phyloP scores from a whole-genome alignment of 2,329 filamentous ascomycete genomes.

The Pochonia chlamydosporia region DNA sequence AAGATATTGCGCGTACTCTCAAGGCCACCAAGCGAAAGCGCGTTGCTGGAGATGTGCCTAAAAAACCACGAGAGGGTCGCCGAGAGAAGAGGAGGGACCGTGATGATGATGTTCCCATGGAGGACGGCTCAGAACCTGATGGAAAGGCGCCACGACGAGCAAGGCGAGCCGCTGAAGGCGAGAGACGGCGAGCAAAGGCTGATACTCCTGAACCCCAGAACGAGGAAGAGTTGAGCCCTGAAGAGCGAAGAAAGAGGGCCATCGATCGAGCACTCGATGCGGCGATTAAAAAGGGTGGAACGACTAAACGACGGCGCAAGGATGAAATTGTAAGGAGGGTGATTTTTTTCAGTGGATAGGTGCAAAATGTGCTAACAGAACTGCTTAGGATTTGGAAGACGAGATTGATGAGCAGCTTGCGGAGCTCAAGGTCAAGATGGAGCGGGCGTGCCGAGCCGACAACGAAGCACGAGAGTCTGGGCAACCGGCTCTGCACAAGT shows the following conservation, averaged over 20 bases:
- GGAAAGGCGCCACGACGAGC: slow-evolving; percentile 41
- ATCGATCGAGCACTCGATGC: slow-evolving; percentile 85
- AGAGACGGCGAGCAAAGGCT: slow-evolving; percentile 39
- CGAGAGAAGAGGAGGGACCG: slow-evolving; percentile 58
- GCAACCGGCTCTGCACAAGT: slow-evolving; percentile 82
- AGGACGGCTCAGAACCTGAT: slow-evolving; percentile 41
- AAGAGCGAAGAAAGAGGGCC: slow-evolving; percentile 76
- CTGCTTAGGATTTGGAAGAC: slow-evolving; percentile 74
- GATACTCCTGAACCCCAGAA: slow-evolving; percentile 56
- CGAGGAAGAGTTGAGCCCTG: slow-evolving; percentile 74
- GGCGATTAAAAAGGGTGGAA: slow-evolving; percentile 70
- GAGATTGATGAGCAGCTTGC: slow-evolving; percentile 88
- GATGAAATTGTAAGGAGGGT: slow-evolving; percentile 75
- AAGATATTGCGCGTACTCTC: slow-evolving; percentile 56
- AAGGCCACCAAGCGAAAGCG: slow-evolving; percentile 64
- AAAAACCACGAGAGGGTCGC: slow-evolving; percentile 71
- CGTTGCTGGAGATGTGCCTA: slow-evolving; percentile 54
- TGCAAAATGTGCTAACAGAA: slow-evolving; percentile 12
- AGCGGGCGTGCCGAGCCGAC: slow-evolving; percentile 80
- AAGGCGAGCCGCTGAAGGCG: slow-evolving; percentile 38
- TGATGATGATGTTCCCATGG: slow-evolving; percentile 42
- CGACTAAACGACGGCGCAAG: slow-evolving; percentile 67
- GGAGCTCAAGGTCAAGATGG: slow-evolving; percentile 83
- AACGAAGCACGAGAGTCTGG: slow-evolving; percentile 73
- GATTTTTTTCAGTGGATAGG: neutral